phyloP scores from a whole-genome alignment of 805 yeast genomes.

The Grigorovia humatica region DNA sequence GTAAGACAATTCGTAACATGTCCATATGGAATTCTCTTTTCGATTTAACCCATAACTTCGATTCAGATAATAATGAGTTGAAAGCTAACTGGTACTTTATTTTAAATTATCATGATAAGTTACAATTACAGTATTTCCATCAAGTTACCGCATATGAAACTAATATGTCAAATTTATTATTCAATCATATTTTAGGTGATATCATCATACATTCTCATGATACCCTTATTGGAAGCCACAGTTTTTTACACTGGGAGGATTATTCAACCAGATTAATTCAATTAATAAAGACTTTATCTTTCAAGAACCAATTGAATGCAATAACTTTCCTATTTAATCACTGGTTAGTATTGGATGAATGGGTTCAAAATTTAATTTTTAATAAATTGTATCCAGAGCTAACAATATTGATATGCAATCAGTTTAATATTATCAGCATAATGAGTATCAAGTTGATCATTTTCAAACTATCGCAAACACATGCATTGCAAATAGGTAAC shows the following conservation, averaged over 20 bases:
- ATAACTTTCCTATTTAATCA: conserved; percentile 19
- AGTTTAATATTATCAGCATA: conserved; percentile 4
- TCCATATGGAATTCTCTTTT: not conserved
- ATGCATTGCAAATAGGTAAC: not conserved
- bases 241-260: conserved; percentile 17
- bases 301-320: conserved; percentile 18
- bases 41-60: not conserved
- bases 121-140: conserved; percentile 12
- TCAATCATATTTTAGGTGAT: conserved; percentile 19
- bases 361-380: not conserved
- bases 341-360: not conserved
- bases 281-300: conserved; percentile 19
- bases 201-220: conserved; percentile 15
- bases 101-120: conserved; percentile 16
- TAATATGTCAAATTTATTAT: conserved; percentile 18
- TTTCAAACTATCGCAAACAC: not conserved
- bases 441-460: not conserved
- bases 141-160: conserved; percentile 22
- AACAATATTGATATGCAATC: conserved; percentile 10
- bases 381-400: conserved; percentile 9
- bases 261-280: conserved; percentile 20
- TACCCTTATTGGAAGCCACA: not conserved
- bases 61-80: not conserved
- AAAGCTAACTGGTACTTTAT: conserved; percentile 1
- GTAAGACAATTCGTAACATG: not conserved